Base-by-base conservation (phyloP, 2,329 filamentous ascomycete genomes). In the Phialophora tarda region DNA sequence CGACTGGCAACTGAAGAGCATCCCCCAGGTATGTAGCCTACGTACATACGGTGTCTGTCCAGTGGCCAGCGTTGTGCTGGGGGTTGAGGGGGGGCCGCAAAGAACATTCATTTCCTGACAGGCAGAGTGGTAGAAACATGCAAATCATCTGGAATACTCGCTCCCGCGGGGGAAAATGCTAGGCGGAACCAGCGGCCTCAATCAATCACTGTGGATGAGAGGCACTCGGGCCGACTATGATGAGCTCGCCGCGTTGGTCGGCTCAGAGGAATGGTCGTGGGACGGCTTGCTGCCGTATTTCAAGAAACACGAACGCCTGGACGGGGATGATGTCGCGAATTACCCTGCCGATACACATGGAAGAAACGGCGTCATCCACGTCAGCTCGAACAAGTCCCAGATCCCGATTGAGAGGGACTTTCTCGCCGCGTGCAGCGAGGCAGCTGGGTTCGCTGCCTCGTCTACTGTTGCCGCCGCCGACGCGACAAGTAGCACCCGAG, bases 1-100 rank as follows among this genome's bases (percentile, higher is more conserved):
- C 59, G 77, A 78, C 64, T 78, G 77, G 77, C 63, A 72, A 23
- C 73, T 75, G 24, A 69, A 73, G 62, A 77, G 74, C 24, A 70
- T 65, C 12, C 69, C 73, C 1, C 78, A 78, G 57, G 64, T 69
- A 30, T 65, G n/a, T n/a, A n/a, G n/a, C n/a, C n/a, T n/a, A n/a
- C n/a, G 66, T 28, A 3, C 32, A 34, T 12, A 12, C 10, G 32
- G 32, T 12, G 32, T 34, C 10, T 11, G 32, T 34, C 32, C 32
- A 11, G 32, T 10, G 32, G 32, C 32, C 11, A 34, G 71, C 47
- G 30, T 63, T 28, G 60, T 53, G 63, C 32, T 70, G 14, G 69
- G 30, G 67, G n/a, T n/a, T n/a, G 28, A 26, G 26, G 26, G 26
- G n/a, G n/a, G n/a, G n/a, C n/a, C n/a, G n/a, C n/a, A n/a, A n/a